These are phyloP conservation scores for Tylopilus balloui DNA, from an alignment of 768 basidiomycete species.

Conservation along the genomic window DNA sequence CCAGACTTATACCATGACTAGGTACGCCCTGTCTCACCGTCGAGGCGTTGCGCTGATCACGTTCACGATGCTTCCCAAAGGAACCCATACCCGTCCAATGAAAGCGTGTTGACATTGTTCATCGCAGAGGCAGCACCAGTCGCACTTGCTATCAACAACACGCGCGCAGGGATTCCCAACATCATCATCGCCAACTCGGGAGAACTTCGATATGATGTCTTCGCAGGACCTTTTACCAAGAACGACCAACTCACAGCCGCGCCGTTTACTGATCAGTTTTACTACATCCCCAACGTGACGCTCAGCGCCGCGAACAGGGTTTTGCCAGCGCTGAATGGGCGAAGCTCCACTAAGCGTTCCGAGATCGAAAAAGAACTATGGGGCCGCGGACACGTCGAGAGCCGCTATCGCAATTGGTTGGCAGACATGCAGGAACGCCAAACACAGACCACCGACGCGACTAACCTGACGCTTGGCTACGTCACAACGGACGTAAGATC, in stretches of 20 bases:
- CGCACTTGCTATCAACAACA: conserved; percentile 59
- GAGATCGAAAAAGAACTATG: conserved; percentile 25
- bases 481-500: conserved; percentile 66
- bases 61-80: conserved; percentile 28
- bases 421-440: conserved; percentile 45
- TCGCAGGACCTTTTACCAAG: conserved; percentile 66
- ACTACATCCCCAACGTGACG: conserved; percentile 55
- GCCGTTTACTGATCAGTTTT: conserved; percentile 63
- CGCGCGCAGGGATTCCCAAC: conserved; percentile 53
- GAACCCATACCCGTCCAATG: conserved; percentile 56
- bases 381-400: conserved; percentile 46
- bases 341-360: conserved; percentile 22
- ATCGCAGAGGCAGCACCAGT: conserved; percentile 49
- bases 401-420: conserved; percentile 52
- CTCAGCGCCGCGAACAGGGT: conserved; percentile 49
- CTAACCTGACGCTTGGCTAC: conserved; percentile 65
- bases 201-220: conserved; percentile 62
- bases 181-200: conserved; percentile 65
- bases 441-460: conserved; percentile 31
- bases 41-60: background rate
- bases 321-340: conserved; percentile 48
- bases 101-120: conserved; percentile 57
- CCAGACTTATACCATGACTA: conserved; percentile 63
- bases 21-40: conserved; percentile 35
- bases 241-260: conserved; percentile 77